phyloP scores from a whole-genome alignment of 2,329 filamentous ascomycete species.

The Cytospora piceicola region DNA sequence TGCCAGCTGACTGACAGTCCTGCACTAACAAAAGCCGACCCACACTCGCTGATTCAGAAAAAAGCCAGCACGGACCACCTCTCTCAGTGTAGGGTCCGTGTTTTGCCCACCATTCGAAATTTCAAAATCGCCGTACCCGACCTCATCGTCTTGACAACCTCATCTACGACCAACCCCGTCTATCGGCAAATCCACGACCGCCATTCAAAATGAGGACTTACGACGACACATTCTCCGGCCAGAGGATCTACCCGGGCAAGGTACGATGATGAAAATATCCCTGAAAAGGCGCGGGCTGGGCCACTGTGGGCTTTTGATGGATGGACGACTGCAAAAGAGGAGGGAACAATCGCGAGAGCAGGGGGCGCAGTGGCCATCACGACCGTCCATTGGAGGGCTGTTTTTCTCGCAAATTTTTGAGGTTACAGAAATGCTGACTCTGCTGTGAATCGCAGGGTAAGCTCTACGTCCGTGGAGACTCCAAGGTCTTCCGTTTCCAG shows the following conservation, averaged over 20 bases:
- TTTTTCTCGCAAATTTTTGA: background rate
- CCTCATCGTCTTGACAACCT: slow-evolving; percentile 30
- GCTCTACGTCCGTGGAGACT: slow-evolving; percentile 99
- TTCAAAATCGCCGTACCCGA: slow-evolving; percentile 30
- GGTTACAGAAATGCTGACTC: slow-evolving; percentile 36
- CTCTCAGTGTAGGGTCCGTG: slow-evolving; percentile 16
- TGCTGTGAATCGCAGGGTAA: slow-evolving; percentile 72
- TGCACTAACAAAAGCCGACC: slow-evolving; percentile 18
- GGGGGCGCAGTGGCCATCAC: slow-evolving; percentile 3
- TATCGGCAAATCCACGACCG: slow-evolving; percentile 44
- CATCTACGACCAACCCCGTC: slow-evolving; percentile 42
- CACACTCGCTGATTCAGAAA: background rate
- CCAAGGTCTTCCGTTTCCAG: slow-evolving; percentile 99
- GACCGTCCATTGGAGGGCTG: background rate
- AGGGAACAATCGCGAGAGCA: slow-evolving; percentile 9
- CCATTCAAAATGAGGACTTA: slow-evolving; percentile 65
- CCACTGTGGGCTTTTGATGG: slow-evolving; percentile 2
- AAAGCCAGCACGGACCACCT: background rate
- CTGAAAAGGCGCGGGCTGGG: slow-evolving; percentile 10
- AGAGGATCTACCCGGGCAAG: slow-evolving; percentile 71
- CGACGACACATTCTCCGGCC: slow-evolving; percentile 68
- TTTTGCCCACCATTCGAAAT: slow-evolving; percentile 29
- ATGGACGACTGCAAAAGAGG: slow-evolving; percentile 16
- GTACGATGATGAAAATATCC: slow-evolving; percentile 49
- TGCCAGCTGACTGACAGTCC: background rate